Conservation (phyloP, 345 rosid species). For the Zanthoxylum bungeanum region DNA sequence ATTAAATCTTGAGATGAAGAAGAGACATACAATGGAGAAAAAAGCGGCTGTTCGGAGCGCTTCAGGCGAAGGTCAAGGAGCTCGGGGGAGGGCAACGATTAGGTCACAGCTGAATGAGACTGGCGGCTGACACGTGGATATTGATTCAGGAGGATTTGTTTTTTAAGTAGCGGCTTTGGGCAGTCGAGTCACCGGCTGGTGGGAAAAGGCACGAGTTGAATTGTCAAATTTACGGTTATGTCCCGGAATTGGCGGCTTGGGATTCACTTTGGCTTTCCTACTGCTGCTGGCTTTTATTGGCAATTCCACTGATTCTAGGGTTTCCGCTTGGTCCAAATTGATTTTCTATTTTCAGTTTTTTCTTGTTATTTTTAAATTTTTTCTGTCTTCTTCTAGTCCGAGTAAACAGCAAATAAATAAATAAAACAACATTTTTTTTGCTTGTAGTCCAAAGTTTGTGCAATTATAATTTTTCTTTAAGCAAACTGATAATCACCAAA, state of each 20-base stretch:
- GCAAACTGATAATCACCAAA: too few species aligned
- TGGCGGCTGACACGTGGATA: conserved; percentile 9
- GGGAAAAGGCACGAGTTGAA: not conserved
- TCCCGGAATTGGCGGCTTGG: not conserved
- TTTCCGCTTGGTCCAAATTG: not conserved
- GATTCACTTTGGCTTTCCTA: not conserved
- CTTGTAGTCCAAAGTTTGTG: too few species aligned
- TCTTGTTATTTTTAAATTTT: not conserved
- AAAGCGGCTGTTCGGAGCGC: conserved; percentile 15
- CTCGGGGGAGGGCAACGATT: not conserved
- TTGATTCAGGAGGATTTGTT: not conserved
- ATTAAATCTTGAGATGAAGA: not conserved
- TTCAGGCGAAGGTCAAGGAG: conserved; percentile 10
- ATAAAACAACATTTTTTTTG: too few species aligned
- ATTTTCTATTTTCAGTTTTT: not conserved
- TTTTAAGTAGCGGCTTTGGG: not conserved
- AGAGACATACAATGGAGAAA: not conserved
- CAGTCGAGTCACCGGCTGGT: not conserved
- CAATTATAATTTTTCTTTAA: too few species aligned
- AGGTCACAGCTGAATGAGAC: not conserved
- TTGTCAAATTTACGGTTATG: not conserved
- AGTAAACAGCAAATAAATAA: too few species aligned
- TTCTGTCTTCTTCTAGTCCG: not conserved
- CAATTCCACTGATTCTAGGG: not conserved
- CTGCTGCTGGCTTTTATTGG: not conserved